Evolutionary conservation across 345 rosid genomes (phyloP).

Genomic region (Populus simonii): DNA sequence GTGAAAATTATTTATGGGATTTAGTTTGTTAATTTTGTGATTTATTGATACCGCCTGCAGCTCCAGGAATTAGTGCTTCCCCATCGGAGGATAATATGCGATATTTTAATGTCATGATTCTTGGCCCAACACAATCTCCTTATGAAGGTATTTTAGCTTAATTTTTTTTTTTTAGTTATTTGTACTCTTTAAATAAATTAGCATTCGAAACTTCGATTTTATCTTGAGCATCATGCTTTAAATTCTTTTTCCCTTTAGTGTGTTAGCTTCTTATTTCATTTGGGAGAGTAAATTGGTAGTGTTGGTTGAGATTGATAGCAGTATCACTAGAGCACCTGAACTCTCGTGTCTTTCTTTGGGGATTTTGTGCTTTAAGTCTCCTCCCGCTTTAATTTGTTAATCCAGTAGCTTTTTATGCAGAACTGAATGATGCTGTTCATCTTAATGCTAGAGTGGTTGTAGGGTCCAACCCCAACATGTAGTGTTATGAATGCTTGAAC

Average conservation of each 20-base stretch:
- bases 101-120: conserved; percentile 93
- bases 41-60: conserved; percentile 36
- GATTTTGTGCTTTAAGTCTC: neutral
- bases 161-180: neutral
- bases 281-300: neutral
- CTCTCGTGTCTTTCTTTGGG: neutral
- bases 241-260: neutral
- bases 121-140: conserved; percentile 94
- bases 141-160: conserved; percentile 64
- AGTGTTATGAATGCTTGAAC: neutral
- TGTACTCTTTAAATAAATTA: neutral
- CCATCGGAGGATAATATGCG: conserved; percentile 97
- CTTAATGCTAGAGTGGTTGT: neutral
- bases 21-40: conserved; percentile 7
- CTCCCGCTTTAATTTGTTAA: neutral
- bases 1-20: neutral
- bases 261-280: neutral
- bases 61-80: conserved; percentile 96
- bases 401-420: neutral
- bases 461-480: neutral
- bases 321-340: neutral
- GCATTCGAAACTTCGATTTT: neutral
- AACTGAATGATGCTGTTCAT: neutral
- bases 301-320: neutral
- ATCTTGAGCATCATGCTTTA: neutral